Percentiles rank a stretch among this genome's conserved stretches.
phyloP scores from a whole-genome alignment of 345 rosid genomes.

The Hypericum androsaemum region DNA sequence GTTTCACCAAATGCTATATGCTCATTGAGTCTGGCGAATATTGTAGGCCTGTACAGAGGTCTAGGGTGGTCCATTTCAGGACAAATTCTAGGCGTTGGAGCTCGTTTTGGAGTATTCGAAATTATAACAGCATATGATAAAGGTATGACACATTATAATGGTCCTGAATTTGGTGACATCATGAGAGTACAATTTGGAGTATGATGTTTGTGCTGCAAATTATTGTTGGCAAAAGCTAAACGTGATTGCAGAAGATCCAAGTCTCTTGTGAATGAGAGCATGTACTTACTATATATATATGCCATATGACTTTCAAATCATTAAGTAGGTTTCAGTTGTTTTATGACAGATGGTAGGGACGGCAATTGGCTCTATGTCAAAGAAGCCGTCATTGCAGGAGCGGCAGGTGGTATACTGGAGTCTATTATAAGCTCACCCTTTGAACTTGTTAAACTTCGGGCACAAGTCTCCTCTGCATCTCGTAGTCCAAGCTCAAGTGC shows the following conservation, averaged over 20 bases:
- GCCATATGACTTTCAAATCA: neutral
- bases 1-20: neutral
- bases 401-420: constrained; percentile 73
- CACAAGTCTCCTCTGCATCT: constrained; percentile 71
- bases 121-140: constrained; percentile 64
- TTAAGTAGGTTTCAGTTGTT: constrained; percentile 7
- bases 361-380: constrained; percentile 50
- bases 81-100: constrained; percentile 57
- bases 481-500: constrained; percentile 29
- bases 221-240: neutral
- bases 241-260: no score
- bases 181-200: neutral
- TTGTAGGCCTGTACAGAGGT: constrained; percentile 71
- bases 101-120: constrained; percentile 80
- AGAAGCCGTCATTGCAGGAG: constrained; percentile 76
- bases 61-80: constrained; percentile 57
- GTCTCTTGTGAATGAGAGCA: neutral
- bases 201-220: neutral
- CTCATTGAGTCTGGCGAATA: constrained; percentile 5
- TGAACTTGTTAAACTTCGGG: constrained; percentile 69
- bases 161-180: neutral
- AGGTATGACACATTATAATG: constrained; percentile 29
- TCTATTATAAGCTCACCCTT: constrained; percentile 62
- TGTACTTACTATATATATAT: neutral
- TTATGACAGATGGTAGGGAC: constrained; percentile 68